phyloP scores from a whole-genome alignment of 2,329 filamentous ascomycete genomes.

The Erysiphe pulchra region DNA sequence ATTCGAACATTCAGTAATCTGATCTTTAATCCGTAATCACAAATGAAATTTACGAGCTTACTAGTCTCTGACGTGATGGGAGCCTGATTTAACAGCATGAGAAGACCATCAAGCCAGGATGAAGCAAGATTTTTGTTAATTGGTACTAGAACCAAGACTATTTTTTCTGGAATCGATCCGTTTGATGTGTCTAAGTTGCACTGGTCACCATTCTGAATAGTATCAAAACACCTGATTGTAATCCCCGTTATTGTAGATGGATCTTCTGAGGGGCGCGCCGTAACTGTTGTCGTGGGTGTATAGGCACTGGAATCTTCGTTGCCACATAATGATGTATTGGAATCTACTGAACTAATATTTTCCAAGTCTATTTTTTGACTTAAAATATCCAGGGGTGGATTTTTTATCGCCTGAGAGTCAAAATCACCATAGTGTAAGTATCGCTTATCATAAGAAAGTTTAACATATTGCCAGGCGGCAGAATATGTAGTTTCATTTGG shows the following conservation, averaged over 20 bases:
- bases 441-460: constrained; percentile 71
- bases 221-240: constrained; percentile 54
- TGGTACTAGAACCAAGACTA: constrained; percentile 64
- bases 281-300: constrained; percentile 17
- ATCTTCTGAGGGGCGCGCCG: constrained; percentile 4
- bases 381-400: constrained; percentile 48
- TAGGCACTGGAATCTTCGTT: constrained; percentile 23
- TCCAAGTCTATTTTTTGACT: constrained; percentile 66
- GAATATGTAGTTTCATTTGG: constrained; percentile 6
- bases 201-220: constrained; percentile 4
- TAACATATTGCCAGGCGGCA: constrained; percentile 48
- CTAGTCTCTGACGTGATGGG: constrained; percentile 94
- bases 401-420: constrained; percentile 30
- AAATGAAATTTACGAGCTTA: constrained; percentile 63
- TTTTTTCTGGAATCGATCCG: constrained; percentile 26
- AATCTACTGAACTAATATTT: constrained; percentile 76
- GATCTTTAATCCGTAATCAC: constrained; percentile 81
- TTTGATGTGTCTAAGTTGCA: background rate
- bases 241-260: constrained; percentile 46
- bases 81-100: constrained; percentile 85
- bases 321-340: constrained; percentile 37
- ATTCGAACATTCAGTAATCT: constrained; percentile 72
- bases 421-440: constrained; percentile 84
- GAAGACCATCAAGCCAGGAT: constrained; percentile 85
- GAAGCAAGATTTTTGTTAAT: constrained; percentile 60